Evolutionary conservation across 768 basidiomycete genomes (phyloP).

Genomic region (Naematelia encephala): DNA sequence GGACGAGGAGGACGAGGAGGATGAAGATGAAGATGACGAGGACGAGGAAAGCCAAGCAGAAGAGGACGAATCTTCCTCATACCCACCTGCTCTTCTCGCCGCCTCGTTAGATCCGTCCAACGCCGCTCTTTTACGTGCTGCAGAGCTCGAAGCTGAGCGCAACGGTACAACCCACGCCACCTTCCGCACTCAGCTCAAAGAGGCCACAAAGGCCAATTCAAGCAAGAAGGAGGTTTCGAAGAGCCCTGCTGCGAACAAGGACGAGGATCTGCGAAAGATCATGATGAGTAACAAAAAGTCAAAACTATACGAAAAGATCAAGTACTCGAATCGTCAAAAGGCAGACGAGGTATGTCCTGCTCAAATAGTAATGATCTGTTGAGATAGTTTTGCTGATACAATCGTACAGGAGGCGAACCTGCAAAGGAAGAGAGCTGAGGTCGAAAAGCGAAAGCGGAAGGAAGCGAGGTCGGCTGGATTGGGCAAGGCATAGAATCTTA

Average conservation of each 20-base stretch:
- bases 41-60: constrained; percentile 47
- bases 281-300: constrained; percentile 93
- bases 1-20: constrained; percentile 51
- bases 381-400: constrained; percentile 1
- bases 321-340: constrained; percentile 75
- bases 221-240: constrained; percentile 48
- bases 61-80: constrained; percentile 19
- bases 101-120: constrained; percentile 57
- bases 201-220: constrained; percentile 50
- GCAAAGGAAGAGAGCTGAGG: constrained; percentile 59
- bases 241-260: constrained; percentile 50
- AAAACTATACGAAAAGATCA: constrained; percentile 91
- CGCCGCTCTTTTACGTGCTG: constrained; percentile 69
- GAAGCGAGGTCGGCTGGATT: constrained; percentile 35
- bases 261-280: constrained; percentile 93
- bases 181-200: constrained; percentile 73
- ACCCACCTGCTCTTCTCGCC: constrained; percentile 52
- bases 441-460: constrained; percentile 59
- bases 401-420: constrained; percentile 60
- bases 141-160: constrained; percentile 87
- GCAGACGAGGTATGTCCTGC: constrained; percentile 65
- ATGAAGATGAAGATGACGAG: constrained; percentile 49
- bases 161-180: constrained; percentile 73
- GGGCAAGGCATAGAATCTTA: constrained; percentile 19
- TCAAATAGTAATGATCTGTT: constrained; percentile 10